Base-by-base conservation (phyloP, 2,329 filamentous ascomycete species). In the Amesomyces nigricolor region DNA sequence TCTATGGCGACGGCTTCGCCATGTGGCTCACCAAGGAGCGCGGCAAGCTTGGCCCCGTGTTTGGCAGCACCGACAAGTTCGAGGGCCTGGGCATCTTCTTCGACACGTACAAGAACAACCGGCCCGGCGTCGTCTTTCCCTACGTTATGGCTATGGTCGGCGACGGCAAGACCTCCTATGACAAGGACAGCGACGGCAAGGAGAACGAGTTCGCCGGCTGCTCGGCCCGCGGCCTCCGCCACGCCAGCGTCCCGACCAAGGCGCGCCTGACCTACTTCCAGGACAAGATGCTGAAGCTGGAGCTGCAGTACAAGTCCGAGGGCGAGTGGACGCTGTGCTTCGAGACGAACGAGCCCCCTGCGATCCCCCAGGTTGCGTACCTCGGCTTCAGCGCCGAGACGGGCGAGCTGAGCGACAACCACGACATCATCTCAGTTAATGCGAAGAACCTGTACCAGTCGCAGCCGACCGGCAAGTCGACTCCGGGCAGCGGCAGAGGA, bases 81-180 rank as follows among this genome's bases (percentile, higher is more conserved):
- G 92, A 99, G 71, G 94, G 94, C 4, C 80, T 99, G 46, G 94
- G 91, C 53, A 81, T 99, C 72, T 97, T 96, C 77, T 83, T 99
- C 75, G 94, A 99, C 71, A 99, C 94, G 44, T 99, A 99, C 80
- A 99, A 99, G 84, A 99, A 99, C 78, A 96, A 96, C 77, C 85
- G 94, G 13, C 92, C 94, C 0, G 94, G 94, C 43, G 87, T 90
- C 42, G 88, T 96, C 46, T 99, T 99, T 74, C 94, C 94, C 49
- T 96, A 96, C 69, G 87, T 99, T 66, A 96, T 97, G 91, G 92
- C 91, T 60, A 97, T 97, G 94, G 79, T 91, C 63, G 94, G 94
- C 58, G 94, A 99, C 70, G 92, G 94, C 59, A 78, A 90, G 69
- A 95, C 87, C 6, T 70, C 78, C 13, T 99, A 99, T 74, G 91